These are phyloP conservation scores for Colletotrichum sp. DNA, from an alignment of 2,329 filamentous ascomycete species.

Conservation along the genomic window DNA sequence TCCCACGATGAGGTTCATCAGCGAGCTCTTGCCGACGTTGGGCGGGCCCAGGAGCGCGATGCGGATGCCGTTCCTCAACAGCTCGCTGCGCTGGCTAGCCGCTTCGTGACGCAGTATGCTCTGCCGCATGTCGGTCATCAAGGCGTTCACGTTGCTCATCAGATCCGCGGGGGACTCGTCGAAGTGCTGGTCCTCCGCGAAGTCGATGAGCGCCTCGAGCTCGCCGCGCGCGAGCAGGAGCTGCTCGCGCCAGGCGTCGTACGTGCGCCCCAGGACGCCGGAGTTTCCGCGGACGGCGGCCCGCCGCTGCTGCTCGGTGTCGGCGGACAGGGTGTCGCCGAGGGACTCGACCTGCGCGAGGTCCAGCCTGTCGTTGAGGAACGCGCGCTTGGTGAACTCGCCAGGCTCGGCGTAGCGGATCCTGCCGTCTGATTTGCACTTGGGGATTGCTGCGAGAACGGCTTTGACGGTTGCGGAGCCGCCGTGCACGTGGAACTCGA, in stretches of 20 bases:
- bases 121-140: conserved; percentile 65
- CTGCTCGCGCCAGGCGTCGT: conserved; percentile 81
- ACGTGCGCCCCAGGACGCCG: conserved; percentile 72
- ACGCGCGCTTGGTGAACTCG: conserved; percentile 93
- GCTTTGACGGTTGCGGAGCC: conserved; percentile 88
- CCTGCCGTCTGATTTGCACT: conserved; percentile 36
- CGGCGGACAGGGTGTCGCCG: conserved; percentile 65
- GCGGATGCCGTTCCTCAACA: conserved; percentile 83
- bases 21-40: conserved; percentile 92
- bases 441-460: conserved; percentile 78
- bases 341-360: conserved; percentile 81
- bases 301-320: conserved; percentile 92
- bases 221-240: conserved; percentile 85
- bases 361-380: conserved; percentile 84
- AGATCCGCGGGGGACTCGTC: conserved; percentile 82
- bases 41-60: conserved; percentile 89
- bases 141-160: conserved; percentile 68
- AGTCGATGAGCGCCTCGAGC: conserved; percentile 95
- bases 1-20: conserved; percentile 89
- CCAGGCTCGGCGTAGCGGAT: conserved; percentile 93
- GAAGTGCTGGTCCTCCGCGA: conserved; percentile 96
- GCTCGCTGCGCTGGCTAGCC: conserved; percentile 81
- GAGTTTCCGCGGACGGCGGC: conserved; percentile 82
- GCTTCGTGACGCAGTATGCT: conserved; percentile 73
- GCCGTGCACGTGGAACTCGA: conserved; percentile 95